phyloP scores from a whole-genome alignment of 352 stramenopile species.

The Pythium catenulatum region DNA sequence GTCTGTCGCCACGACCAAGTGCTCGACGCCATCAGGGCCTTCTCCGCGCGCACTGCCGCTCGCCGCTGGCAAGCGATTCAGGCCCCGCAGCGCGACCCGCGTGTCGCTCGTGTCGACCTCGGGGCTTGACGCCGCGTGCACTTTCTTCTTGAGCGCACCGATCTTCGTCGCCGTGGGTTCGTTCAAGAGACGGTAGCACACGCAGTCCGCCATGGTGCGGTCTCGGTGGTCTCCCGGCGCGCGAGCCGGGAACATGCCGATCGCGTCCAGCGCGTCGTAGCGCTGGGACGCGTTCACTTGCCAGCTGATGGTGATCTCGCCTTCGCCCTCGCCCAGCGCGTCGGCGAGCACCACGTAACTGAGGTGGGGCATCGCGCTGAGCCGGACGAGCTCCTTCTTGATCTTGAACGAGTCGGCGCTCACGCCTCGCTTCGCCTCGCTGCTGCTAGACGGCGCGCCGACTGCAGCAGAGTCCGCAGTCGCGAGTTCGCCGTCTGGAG shows the following conservation, averaged over 20 bases:
- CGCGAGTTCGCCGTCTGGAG: slow-evolving; percentile 51
- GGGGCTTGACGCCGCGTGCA: slow-evolving; percentile 57
- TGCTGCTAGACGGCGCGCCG: too few species aligned
- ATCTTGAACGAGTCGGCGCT: slow-evolving; percentile 59
- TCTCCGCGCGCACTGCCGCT: too few species aligned
- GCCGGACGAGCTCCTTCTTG: slow-evolving; percentile 68
- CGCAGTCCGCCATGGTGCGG: slow-evolving; percentile 75
- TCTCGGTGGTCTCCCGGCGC: slow-evolving; percentile 58
- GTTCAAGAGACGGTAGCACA: slow-evolving; percentile 78
- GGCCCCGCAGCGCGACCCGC: too few species aligned
- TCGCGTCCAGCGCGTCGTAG: slow-evolving; percentile 77
- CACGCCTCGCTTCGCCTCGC: too few species aligned
- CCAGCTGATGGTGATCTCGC: slow-evolving; percentile 79
- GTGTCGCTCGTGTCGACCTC: too few species aligned
- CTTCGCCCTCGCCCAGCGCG: slow-evolving; percentile 70
- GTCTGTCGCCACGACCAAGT: too few species aligned
- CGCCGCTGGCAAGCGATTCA: too few species aligned
- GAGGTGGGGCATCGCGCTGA: slow-evolving; percentile 71
- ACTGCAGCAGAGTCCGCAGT: slow-evolving; percentile 55
- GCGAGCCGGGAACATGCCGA: slow-evolving; percentile 77
- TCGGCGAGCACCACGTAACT: slow-evolving; percentile 77
- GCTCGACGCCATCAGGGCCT: too few species aligned
- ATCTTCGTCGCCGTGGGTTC: too few species aligned
- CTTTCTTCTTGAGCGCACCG: too few species aligned
- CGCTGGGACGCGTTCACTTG: slow-evolving; percentile 73